Evolutionary conservation across 306 rosid genomes (phyloP), one percentile per base, ranked within the genome.

Genomic region (Trichosanthes truncata): DNA sequence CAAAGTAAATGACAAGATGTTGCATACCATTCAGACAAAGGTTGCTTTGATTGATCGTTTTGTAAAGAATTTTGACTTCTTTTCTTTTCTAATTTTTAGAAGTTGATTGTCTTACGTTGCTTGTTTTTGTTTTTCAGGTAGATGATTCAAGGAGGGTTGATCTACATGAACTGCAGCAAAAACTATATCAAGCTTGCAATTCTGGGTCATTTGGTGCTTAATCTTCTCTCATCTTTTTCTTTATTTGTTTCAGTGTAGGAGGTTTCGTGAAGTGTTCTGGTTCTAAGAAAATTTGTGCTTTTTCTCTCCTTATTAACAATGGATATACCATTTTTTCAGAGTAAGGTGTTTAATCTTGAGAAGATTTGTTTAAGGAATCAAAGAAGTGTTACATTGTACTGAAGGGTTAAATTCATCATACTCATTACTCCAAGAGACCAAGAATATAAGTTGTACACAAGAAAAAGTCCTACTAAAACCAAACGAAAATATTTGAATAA

Each of bases 21-120:
- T 83, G 75, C 85, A 87, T 80, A 71, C 78, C 13, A 77, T 87
- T 73, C 83, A 81, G 13, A 65, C 82, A 8, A 78, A 83, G 90
- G 90, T 87, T 29, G 43, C 10, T 66, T 56, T 53, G 46, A 10
- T 66, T 21, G 36, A 57, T 45, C 23, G 11, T 35, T 56, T 38
- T 55, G 51, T 72, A 8, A 1, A 78, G 49, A 4, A 18, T 4
- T 45, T 73, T 14, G 4, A 35, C 8, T 68, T 26, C 12, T 53
- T 21, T 55, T 14, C 11, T 14, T 33, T 1, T 6, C 3, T 11
- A 4, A 31, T 15, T 52, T 26, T 13, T n/a, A 46, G 48, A 57
- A 1, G 11, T 11, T 56, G 68, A 36, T 38, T 52, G 38, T 53
- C 26, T 14, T 6, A 35, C 21, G 20, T 33, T 46, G 26, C 20